Evolutionary conservation across 75 land plant genomes (phyloP).

Genomic region (Selaginella tamariscina): DNA sequence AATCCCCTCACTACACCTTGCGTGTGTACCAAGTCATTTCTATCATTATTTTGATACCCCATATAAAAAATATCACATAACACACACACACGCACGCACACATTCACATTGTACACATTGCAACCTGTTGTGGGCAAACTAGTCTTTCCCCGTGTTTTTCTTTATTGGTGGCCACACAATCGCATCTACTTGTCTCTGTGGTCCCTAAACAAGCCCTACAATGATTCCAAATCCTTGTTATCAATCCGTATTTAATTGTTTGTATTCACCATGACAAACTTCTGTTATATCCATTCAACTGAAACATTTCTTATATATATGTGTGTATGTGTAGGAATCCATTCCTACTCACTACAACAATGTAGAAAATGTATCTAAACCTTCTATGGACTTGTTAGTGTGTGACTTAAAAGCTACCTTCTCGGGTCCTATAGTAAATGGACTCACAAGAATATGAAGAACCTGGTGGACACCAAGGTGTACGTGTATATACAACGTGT

Average conservation of each 20-base stretch:
- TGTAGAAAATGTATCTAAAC: background rate
- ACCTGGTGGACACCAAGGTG: background rate
- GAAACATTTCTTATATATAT: too few relatives aligned
- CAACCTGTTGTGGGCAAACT: too few relatives aligned
- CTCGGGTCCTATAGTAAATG: background rate
- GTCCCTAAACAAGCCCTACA: constrained; percentile 3
- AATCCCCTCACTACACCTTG: too few relatives aligned
- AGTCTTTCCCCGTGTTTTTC: background rate
- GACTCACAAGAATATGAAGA: background rate
- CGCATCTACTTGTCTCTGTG: background rate
- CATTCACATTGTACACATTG: background rate
- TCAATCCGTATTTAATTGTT: background rate
- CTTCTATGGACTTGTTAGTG: background rate
- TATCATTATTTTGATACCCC: too few relatives aligned
- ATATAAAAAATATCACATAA: background rate
- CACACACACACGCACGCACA: background rate
- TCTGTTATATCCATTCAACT: background rate
- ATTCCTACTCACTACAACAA: background rate
- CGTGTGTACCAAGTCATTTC: background rate
- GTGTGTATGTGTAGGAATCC: background rate
- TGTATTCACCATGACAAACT: background rate
- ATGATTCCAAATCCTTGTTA: constrained; percentile 1
- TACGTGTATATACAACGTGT: background rate
- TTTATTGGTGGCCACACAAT: background rate
- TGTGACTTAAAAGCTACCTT: too few relatives aligned